A percentile compares a stretch with the other conserved stretches of the same genome.
Evolutionary conservation across 2,329 filamentous ascomycete species (phyloP).

Genomic region (Cladorrhinum sp.): DNA sequence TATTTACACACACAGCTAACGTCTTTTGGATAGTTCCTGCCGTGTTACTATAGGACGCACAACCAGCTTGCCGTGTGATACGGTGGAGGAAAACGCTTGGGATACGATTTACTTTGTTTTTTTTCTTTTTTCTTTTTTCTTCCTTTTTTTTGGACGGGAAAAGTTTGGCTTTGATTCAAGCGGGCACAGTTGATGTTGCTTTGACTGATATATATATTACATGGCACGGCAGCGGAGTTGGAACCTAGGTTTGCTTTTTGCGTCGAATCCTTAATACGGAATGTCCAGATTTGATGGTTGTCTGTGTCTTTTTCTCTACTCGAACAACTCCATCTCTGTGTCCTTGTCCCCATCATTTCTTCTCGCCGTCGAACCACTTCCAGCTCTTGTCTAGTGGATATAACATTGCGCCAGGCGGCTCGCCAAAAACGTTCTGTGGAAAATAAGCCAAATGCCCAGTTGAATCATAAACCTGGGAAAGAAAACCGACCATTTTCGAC

Average conservation of each 20-base stretch:
- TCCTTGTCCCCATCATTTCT: too few species aligned
- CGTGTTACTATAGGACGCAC: conserved; percentile 57
- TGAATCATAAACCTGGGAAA: too few species aligned
- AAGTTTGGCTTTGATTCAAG: not conserved
- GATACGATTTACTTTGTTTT: not conserved
- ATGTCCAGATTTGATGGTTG: too few species aligned
- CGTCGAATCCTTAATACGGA: not conserved
- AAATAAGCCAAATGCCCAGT: too few species aligned
- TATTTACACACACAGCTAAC: conserved; percentile 22
- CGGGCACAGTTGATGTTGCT: not conserved
- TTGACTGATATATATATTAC: not conserved
- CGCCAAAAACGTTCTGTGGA: too few species aligned
- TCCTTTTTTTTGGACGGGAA: too few species aligned
- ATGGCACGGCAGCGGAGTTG: not conserved
- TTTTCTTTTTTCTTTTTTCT: not conserved
- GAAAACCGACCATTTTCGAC: too few species aligned
- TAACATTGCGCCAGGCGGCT: too few species aligned
- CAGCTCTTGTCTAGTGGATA: too few species aligned
- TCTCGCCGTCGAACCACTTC: too few species aligned
- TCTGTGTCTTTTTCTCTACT: not conserved
- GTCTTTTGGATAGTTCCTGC: conserved; percentile 47
- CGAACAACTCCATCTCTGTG: too few species aligned
- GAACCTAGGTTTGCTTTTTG: not conserved
- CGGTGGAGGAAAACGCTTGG: not conserved
- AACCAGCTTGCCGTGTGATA: conserved; percentile 54